Conservation (phyloP, 768 basidiomycete genomes). For the Termitomyces titanicus region DNA sequence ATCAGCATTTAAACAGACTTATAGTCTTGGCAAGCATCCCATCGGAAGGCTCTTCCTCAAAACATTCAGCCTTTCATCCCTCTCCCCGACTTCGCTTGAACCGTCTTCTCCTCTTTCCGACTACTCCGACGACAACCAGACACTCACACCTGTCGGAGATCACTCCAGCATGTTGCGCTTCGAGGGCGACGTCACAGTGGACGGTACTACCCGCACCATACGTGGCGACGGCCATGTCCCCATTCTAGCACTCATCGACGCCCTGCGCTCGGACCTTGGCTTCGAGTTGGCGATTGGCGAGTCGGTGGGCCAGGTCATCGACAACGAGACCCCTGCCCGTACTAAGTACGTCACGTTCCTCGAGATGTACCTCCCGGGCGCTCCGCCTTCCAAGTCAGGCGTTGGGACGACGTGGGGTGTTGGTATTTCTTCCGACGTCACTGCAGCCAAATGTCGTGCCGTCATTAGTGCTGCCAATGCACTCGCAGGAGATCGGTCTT, state of each 20-base stretch:
- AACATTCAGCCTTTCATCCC: slow-evolving; percentile 53
- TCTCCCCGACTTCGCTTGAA: slow-evolving; percentile 36
- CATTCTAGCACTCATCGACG: slow-evolving; percentile 70
- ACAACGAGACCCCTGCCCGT: slow-evolving; percentile 19
- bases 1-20: slow-evolving; percentile 61
- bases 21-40: slow-evolving; percentile 59
- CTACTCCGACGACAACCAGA: slow-evolving; percentile 49
- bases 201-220: slow-evolving; percentile 61
- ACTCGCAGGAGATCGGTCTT: slow-evolving; percentile 46
- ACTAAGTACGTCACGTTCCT: slow-evolving; percentile 73
- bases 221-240: slow-evolving; percentile 79
- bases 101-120: slow-evolving; percentile 32
- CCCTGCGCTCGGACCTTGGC: slow-evolving; percentile 62
- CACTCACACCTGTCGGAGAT: slow-evolving; percentile 8
- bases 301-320: slow-evolving; percentile 70
- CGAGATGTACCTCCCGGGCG: slow-evolving; percentile 56
- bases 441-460: slow-evolving; percentile 68
- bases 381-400: slow-evolving; percentile 50
- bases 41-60: slow-evolving; percentile 64
- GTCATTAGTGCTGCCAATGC: slow-evolving; percentile 71
- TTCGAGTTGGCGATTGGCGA: slow-evolving; percentile 67
- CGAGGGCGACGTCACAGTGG: slow-evolving; percentile 64
- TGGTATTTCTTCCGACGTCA: slow-evolving; percentile 70
- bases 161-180: slow-evolving; percentile 36
- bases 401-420: slow-evolving; percentile 60